Percentiles rank a stretch among this genome's conserved stretches.
These are phyloP conservation scores for Inonotus hispidus DNA, from an alignment of 1,284 basidiomycete species.

Conservation along the genomic window DNA sequence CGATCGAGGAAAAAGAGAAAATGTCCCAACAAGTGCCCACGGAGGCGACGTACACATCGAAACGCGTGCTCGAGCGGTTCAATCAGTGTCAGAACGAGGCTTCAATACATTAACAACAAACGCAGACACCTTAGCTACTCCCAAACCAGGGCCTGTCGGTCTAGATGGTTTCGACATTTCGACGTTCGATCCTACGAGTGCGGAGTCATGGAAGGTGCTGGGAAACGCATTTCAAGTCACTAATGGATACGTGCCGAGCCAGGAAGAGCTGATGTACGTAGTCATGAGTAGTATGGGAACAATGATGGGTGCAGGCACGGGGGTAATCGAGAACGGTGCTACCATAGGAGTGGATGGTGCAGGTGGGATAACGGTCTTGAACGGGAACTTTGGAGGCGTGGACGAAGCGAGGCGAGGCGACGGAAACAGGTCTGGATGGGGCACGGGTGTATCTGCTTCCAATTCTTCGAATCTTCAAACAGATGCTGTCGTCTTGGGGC, in stretches of 20 bases:
- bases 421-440: constrained; percentile 20
- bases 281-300: constrained; percentile 41
- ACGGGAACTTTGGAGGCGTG: neutral
- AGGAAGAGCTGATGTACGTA: constrained; percentile 70
- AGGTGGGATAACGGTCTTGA: constrained; percentile 10
- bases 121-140: neutral
- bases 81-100: neutral
- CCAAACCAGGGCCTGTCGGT: constrained; percentile 28
- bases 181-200: constrained; percentile 63
- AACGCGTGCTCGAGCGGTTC: neutral
- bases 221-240: constrained; percentile 68
- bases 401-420: neutral
- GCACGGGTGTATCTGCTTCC: constrained; percentile 22
- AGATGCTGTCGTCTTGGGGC: constrained; percentile 54
- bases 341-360: neutral
- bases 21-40: neutral
- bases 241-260: constrained; percentile 57
- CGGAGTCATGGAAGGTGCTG: constrained; percentile 68
- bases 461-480: constrained; percentile 27
- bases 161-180: constrained; percentile 62
- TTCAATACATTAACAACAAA: neutral
- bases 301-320: constrained; percentile 18
- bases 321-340: constrained; percentile 1
- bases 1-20: constrained; percentile 25
- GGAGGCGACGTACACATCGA: neutral